Conservation (phyloP, 2,329 filamentous ascomycete species). For the Orbilia oligospora region DNA sequence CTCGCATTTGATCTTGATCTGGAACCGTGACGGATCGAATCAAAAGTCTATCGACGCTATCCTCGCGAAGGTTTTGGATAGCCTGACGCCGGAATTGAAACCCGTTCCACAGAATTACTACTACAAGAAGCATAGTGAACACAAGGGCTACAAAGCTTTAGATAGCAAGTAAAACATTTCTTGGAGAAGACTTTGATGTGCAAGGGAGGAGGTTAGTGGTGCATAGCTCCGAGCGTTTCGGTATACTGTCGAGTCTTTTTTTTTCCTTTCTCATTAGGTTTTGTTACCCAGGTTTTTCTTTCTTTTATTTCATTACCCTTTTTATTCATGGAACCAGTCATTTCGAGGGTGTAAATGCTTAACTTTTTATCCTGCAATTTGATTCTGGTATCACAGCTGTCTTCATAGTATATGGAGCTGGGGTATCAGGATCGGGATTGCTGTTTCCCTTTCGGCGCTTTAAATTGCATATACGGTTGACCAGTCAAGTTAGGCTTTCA, state of each 20-base stretch:
- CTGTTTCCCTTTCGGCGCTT: conserved; percentile 10
- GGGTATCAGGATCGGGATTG: background rate
- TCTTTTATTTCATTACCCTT: conserved; percentile 18
- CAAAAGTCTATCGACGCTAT: conserved; percentile 82
- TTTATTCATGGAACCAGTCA: conserved; percentile 12
- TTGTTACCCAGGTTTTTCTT: background rate
- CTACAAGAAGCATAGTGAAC: conserved; percentile 92
- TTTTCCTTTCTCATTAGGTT: background rate
- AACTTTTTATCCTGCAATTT: background rate
- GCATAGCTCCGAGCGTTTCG: conserved; percentile 17
- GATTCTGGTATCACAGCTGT: background rate
- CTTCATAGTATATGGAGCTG: background rate
- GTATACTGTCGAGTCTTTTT: background rate
- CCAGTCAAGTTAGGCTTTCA: too few relatives aligned
- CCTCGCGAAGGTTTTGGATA: conserved; percentile 79
- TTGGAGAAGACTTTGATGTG: background rate
- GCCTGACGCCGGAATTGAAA: conserved; percentile 79
- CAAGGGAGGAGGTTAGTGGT: background rate
- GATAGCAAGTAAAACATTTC: conserved; percentile 12
- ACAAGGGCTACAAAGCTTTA: conserved; percentile 79
- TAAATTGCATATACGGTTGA: conserved; percentile 17
- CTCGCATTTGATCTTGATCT: conserved; percentile 87
- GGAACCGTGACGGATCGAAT: conserved; percentile 90
- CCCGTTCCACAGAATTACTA: conserved; percentile 75
- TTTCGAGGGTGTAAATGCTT: conserved; percentile 1